Evolutionary conservation across 345 rosid genomes (phyloP).

Genomic region (Rubroshorea leprosula): DNA sequence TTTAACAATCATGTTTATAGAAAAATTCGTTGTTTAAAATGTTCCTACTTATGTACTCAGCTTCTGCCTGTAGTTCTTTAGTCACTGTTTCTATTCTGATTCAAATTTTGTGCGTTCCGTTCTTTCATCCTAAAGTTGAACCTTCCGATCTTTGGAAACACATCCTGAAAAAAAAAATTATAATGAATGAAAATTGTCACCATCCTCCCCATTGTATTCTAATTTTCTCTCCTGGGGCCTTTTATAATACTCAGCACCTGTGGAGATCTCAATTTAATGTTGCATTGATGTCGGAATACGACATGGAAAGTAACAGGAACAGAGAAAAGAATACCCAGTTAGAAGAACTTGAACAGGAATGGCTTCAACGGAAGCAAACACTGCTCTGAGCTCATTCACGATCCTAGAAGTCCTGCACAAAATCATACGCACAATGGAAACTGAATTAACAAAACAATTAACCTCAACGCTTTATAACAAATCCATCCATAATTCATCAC

Average conservation of each 20-base stretch:
- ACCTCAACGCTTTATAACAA: background rate
- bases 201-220: background rate
- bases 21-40: too few species aligned
- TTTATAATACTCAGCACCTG: background rate
- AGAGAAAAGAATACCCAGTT: slow-evolving; percentile 44
- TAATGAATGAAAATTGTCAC: slow-evolving; percentile 5
- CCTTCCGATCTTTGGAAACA: slow-evolving; percentile 71
- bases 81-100: too few species aligned
- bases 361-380: slow-evolving; percentile 43
- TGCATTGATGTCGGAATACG: background rate
- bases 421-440: background rate
- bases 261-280: background rate
- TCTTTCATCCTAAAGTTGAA: slow-evolving; percentile 33
- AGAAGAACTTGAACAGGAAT: slow-evolving; percentile 74
- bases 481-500: too few species aligned
- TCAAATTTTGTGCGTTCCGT: slow-evolving; percentile 4
- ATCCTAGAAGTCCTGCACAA: slow-evolving; percentile 58
- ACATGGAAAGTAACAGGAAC: background rate
- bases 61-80: slow-evolving; percentile 1
- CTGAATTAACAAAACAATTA: background rate
- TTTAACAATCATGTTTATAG: too few species aligned
- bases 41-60: background rate
- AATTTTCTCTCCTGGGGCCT: background rate
- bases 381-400: slow-evolving; percentile 41
- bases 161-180: slow-evolving; percentile 39